phyloP scores from a whole-genome alignment of 352 stramenopile genomes.

The Phytopythium montanum region DNA sequence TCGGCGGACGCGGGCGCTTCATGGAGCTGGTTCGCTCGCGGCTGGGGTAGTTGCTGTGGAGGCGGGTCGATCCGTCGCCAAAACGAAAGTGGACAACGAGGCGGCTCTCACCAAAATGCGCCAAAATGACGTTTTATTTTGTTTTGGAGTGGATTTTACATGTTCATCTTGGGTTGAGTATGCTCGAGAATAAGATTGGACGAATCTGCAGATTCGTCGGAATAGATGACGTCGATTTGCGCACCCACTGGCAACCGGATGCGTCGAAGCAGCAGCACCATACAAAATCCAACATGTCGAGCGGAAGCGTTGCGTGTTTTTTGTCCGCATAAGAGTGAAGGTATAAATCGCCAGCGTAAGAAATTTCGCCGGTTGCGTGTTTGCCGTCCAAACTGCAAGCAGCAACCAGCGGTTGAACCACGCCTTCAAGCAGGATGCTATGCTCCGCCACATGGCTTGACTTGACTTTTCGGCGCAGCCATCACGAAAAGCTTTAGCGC shows the following conservation, averaged over 20 bases:
- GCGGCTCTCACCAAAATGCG: too few species aligned
- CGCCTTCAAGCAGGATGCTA: too few species aligned
- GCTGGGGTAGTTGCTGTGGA: neutral
- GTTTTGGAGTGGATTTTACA: neutral
- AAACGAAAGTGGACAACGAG: neutral
- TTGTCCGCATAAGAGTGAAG: neutral
- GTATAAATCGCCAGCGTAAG: neutral
- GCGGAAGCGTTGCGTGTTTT: neutral
- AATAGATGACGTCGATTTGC: neutral
- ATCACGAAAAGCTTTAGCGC: neutral
- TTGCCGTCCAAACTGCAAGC: neutral
- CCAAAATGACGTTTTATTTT: neutral
- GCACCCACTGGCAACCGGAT: neutral
- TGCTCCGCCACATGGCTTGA: neutral
- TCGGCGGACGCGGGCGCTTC: conserved; percentile 18
- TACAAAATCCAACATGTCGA: neutral
- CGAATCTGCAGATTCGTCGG: neutral
- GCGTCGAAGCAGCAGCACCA: neutral
- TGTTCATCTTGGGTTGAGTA: neutral
- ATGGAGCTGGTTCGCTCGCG: too few species aligned
- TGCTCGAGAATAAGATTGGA: neutral
- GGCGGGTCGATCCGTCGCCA: neutral
- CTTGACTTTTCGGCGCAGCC: neutral
- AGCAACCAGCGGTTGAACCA: neutral
- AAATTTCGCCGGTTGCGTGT: neutral